Base-by-base conservation (phyloP, 164 flowering plant genomes). In the Nymphaea thermarum region DNA sequence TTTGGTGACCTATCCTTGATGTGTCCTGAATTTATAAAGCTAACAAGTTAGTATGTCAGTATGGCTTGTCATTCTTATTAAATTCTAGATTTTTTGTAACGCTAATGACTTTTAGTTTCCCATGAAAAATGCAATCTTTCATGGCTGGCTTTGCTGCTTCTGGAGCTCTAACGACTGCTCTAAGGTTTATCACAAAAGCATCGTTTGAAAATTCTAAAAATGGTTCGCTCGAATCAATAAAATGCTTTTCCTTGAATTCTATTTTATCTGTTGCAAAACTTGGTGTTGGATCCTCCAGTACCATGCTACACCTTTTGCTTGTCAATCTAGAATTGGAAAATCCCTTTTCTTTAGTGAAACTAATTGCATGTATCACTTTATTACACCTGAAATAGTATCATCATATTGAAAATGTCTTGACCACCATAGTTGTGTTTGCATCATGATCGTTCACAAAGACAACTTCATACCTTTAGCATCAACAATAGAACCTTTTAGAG, bases 121-220 rank as follows among this genome's bases (percentile, higher is more conserved):
- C 0, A 51, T 53, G 10, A 15, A 18, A 45, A 8, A 11, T 67
- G 63, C 67, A 71, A 74, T 75, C 77, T 11, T 71, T 75, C 44
- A 10, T 71, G 47, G 75, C 71, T 70, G 76, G 79, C 6, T 36
- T 73, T 47, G 77, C 79, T 43, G 74, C 74, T 10, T 73, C 77
- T 4, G 79, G 79, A 8, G 77, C 74, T 73, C 62, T 74, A 65
- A 77, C 77, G 11, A 70, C 79, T 43, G 77, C 45, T 63, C 63
- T 77, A 65, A 71, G 79, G 70, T 59, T 77, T 12, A 71, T 65
- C 15, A 77, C 77, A 25, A 77, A 77, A 73, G 74, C 79, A 43
- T 74, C 74, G 41, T 77, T 77, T 66, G 74, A 73, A 44, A 77
- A 71, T 41, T 70, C 74, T 16, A n/a, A 47, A 47, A 6, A 47